Conservation (phyloP, 148 eudicot species). For the Chenopodium quinoa region DNA sequence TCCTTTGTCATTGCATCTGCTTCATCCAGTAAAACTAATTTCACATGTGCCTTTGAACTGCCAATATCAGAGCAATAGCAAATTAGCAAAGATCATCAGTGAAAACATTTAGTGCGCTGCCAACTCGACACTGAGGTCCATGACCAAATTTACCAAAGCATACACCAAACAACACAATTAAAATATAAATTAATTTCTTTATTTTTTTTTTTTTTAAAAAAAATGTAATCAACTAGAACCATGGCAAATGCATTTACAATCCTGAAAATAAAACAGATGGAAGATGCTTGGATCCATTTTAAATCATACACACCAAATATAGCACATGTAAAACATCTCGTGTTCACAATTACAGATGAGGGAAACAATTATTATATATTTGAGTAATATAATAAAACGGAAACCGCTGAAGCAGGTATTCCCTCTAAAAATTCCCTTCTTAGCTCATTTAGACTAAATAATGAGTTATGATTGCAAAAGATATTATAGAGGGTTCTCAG, state of each 20-base stretch:
- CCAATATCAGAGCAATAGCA: background rate
- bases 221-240: background rate
- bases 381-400: no score
- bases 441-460: no score
- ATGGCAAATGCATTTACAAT: background rate
- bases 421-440: no score
- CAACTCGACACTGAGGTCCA: background rate
- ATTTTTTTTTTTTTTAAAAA: no score
- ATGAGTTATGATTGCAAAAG: no score
- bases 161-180: background rate
- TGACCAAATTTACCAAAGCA: background rate
- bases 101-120: background rate
- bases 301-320: background rate
- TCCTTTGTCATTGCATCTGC: slow-evolving; percentile 99
- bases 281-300: background rate
- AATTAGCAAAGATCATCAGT: background rate
- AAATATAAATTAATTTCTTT: background rate
- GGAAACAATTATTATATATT: background rate
- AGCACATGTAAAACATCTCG: background rate
- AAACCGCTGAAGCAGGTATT: no score
- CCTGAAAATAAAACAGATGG: background rate
- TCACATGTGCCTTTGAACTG: slow-evolving; percentile 75
- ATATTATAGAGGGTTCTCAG: no score
- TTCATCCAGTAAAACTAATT: slow-evolving; percentile 92
- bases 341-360: background rate